Evolutionary conservation across 495 filamentous ascomycete species (phyloP).

Genomic region (Bombardia bombarda): DNA sequence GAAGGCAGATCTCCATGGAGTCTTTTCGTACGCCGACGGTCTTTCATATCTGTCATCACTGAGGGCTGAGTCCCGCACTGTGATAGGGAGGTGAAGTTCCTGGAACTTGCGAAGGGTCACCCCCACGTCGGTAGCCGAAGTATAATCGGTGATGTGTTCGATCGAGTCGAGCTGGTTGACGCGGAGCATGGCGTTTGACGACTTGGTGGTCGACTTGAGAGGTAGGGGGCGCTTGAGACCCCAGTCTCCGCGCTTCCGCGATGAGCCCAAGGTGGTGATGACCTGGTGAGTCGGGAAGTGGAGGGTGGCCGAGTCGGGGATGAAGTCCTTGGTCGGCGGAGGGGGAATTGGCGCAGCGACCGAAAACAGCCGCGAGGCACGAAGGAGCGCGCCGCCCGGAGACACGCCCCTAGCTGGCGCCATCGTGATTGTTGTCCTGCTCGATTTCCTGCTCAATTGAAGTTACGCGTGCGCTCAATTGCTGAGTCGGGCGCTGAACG

Average conservation of each 20-base stretch:
- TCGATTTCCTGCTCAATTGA: no score
- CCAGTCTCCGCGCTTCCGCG: constrained; percentile 82
- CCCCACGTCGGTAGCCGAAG: constrained; percentile 73
- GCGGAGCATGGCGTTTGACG: constrained; percentile 61
- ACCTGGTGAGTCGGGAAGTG: constrained; percentile 76
- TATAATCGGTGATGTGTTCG: constrained; percentile 88
- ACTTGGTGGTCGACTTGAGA: constrained; percentile 59
- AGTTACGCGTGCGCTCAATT: no score
- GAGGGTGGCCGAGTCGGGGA: constrained; percentile 61
- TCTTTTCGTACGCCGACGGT: constrained; percentile 8
- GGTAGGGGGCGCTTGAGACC: constrained; percentile 85
- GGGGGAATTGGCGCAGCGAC: constrained; percentile 45
- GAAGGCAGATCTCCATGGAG: constrained; percentile 44
- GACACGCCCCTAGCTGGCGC: constrained; percentile 35
- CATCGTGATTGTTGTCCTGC: no score
- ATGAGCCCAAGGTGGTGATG: constrained; percentile 70
- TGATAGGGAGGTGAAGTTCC: constrained; percentile 51
- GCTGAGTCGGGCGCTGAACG: no score
- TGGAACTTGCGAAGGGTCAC: constrained; percentile 81
- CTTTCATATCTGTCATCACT: constrained; percentile 3
- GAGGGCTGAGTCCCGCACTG: constrained; percentile 24
- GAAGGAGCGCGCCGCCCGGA: constrained; percentile 51
- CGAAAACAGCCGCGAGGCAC: constrained; percentile 51
- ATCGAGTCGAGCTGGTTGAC: constrained; percentile 71
- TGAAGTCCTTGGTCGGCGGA: constrained; percentile 27